Percentiles rank a stretch among this genome's conserved stretches.
Evolutionary conservation across 2,329 filamentous ascomycete genomes (phyloP).

Genomic region (Sporothrix brunneoviolacea): DNA sequence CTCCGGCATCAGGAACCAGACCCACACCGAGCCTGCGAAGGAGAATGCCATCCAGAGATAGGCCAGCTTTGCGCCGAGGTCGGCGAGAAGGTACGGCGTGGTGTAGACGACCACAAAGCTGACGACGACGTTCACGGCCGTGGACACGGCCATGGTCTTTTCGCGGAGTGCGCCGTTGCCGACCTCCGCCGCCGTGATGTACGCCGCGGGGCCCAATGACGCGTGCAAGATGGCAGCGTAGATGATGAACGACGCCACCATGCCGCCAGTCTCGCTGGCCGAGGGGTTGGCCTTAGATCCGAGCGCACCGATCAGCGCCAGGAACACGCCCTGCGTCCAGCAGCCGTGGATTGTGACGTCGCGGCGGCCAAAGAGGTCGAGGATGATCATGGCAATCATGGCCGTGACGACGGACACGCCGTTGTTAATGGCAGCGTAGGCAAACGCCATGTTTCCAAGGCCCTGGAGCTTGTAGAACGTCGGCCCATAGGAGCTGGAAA

Average conservation of each 20-base stretch:
- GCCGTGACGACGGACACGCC: conserved; percentile 6
- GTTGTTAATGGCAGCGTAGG: conserved; percentile 9
- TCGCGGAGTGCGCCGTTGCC: conserved; percentile 2
- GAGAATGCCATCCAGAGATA: conserved; percentile 8
- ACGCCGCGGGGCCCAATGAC: conserved; percentile 1
- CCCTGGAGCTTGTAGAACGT: conserved; percentile 7
- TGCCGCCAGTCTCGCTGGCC: conserved; percentile 1
- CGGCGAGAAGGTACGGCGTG: conserved; percentile 4
- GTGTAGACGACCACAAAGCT: conserved; percentile 8
- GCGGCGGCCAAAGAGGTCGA: conserved; percentile 9
- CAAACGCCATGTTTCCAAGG: conserved; percentile 2
- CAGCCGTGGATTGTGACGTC: conserved; percentile 5
- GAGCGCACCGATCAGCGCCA: conserved; percentile 4
- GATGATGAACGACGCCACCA: conserved; percentile 4
- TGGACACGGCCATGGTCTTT: conserved; percentile 4
- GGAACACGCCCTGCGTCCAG: conserved; percentile 8
- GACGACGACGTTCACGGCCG: conserved; percentile 6
- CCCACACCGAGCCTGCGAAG: conserved; percentile 4
- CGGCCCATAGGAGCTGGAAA: conserved; percentile 7
- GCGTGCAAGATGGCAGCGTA: conserved; percentile 6
- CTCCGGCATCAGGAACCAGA: conserved; percentile 7
- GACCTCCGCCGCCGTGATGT: conserved; percentile 6
- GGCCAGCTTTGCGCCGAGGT: not conserved
- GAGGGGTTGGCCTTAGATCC: not conserved
- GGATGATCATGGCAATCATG: not conserved